phyloP scores from a whole-genome alignment of 192 early-diverging fungal genomes.

The Gaertneriomyces sp. region DNA sequence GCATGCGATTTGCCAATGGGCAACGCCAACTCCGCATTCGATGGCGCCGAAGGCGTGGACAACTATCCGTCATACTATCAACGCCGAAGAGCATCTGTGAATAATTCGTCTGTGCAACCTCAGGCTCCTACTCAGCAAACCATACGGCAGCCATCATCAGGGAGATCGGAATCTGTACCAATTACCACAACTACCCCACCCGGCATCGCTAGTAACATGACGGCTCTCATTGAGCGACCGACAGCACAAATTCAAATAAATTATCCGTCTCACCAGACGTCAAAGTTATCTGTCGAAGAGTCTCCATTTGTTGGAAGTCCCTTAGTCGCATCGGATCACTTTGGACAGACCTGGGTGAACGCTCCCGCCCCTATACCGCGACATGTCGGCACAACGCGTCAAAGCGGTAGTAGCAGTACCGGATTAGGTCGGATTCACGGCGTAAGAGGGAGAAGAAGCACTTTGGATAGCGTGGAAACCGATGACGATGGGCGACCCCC shows the following conservation, averaged over 20 bases:
- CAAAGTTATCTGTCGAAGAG: constrained; percentile 11
- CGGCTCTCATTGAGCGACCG: too few relatives aligned
- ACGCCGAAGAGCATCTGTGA: too few relatives aligned
- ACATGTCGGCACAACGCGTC: not conserved
- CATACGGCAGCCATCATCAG: too few relatives aligned
- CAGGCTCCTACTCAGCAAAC: too few relatives aligned
- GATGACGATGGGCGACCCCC: constrained; percentile 13
- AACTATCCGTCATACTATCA: too few relatives aligned
- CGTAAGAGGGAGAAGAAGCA: not conserved
- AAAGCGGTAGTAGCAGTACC: not conserved
- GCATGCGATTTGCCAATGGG: too few relatives aligned
- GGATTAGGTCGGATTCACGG: not conserved
- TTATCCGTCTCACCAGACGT: not conserved
- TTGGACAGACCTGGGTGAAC: constrained; percentile 9
- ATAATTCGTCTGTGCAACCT: too few relatives aligned
- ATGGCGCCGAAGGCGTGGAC: too few relatives aligned
- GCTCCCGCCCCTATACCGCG: constrained; percentile 13
- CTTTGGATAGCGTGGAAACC: not conserved
- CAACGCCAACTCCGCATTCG: too few relatives aligned
- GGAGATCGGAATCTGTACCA: too few relatives aligned
- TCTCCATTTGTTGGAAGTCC: constrained; percentile 36
- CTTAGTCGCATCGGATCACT: constrained; percentile 28
- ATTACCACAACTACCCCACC: too few relatives aligned
- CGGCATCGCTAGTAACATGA: too few relatives aligned
- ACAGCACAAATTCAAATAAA: not conserved